Percentiles rank a stretch among this genome's conserved stretches.
phyloP scores from a whole-genome alignment of 1,284 basidiomycete species.

The Fistulina hepatica region DNA sequence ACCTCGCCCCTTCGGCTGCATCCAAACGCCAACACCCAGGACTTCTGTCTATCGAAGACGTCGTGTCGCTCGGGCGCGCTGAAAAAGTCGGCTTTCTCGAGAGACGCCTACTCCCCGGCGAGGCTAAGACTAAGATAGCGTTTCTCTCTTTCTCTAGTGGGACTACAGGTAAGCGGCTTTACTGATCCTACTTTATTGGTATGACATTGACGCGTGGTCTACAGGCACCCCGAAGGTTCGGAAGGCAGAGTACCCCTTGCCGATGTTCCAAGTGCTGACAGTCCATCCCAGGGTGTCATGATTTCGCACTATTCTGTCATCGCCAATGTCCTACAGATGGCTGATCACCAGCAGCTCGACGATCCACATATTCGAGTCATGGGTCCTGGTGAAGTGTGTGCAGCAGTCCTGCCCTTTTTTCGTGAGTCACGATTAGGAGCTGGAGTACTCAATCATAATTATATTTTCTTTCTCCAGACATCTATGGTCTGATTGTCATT shows the following conservation, averaged over 20 bases:
- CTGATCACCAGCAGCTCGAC: conserved; percentile 38
- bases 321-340: conserved; percentile 55
- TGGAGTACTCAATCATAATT: no score
- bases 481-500: conserved; percentile 36
- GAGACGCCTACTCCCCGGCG: conserved; percentile 43
- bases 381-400: neutral
- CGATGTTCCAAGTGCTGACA: no score
- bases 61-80: conserved; percentile 44
- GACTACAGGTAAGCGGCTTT: conserved; percentile 42
- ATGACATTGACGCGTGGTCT: neutral
- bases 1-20: conserved; percentile 31
- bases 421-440: conserved; percentile 25
- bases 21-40: conserved; percentile 6
- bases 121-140: conserved; percentile 58
- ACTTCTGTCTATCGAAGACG: conserved; percentile 35
- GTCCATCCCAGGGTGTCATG: conserved; percentile 42
- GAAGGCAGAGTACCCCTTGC: no score
- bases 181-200: neutral
- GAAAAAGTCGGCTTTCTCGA: conserved; percentile 35
- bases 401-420: conserved; percentile 35
- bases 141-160: conserved; percentile 74
- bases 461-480: conserved; percentile 28
- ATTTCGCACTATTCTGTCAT: conserved; percentile 61
- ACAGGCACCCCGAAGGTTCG: conserved; percentile 68
- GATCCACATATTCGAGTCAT: conserved; percentile 20